Percentiles rank a stretch among this genome's conserved stretches.
Conservation (phyloP, 208 protist species). For the Zelonia costaricensis region DNA sequence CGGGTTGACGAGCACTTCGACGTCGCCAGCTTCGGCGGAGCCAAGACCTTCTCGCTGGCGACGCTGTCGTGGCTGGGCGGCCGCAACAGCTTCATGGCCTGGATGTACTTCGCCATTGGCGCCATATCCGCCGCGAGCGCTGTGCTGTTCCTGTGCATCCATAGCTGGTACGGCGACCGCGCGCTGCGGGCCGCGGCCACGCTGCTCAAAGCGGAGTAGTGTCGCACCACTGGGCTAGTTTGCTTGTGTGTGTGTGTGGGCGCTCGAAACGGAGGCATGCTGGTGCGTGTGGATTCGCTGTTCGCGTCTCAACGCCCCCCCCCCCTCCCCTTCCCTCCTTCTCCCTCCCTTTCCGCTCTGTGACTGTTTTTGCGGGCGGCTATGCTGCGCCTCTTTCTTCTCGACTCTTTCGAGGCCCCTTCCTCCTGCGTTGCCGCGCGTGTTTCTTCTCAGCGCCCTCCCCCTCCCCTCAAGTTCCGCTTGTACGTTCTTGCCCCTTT, state of each 20-base stretch:
- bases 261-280: no score
- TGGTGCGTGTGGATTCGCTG: no score
- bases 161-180: conserved; percentile 37
- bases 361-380: no score
- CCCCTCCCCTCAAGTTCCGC: no score
- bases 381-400: no score
- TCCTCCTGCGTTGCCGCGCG: no score
- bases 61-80: conserved; percentile 96
- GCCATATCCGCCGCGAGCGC: conserved; percentile 80
- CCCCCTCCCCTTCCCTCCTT: not conserved
- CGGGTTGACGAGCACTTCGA: conserved; percentile 92
- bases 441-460: no score
- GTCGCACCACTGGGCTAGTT: not conserved
- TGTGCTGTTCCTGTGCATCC: conserved; percentile 54
- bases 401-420: not conserved
- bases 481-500: no score
- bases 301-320: no score
- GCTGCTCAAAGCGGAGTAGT: conserved; percentile 31
- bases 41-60: conserved; percentile 95
- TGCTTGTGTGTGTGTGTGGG: no score
- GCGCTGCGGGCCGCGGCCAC: conserved; percentile 38
- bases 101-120: conserved; percentile 94
- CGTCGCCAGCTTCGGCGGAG: conserved; percentile 89
- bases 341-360: not conserved
- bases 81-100: conserved; percentile 93